Conservation (phyloP, 2,329 filamentous ascomycete genomes). For the Fusarium palustre region DNA sequence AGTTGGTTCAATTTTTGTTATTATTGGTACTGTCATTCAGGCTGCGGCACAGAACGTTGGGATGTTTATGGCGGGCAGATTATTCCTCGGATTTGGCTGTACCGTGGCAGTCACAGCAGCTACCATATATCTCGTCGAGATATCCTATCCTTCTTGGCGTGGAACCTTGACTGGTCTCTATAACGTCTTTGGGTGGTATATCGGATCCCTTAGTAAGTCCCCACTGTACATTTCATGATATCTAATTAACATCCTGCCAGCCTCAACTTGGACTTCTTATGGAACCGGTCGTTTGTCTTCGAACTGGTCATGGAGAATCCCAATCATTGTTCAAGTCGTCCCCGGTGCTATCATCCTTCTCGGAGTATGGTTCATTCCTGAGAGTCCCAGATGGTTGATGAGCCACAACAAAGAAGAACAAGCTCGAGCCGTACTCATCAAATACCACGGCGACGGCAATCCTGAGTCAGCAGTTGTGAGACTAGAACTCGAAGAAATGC, state of each 20-base stretch:
- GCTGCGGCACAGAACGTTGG: not conserved
- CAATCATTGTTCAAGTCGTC: not conserved
- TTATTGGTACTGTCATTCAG: not conserved
- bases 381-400: constrained; percentile 5
- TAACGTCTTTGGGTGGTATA: constrained; percentile 8
- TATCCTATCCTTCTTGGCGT: constrained; percentile 5
- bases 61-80: not conserved
- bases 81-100: not conserved
- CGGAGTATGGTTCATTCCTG: not conserved
- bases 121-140: constrained; percentile 6
- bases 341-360: not conserved
- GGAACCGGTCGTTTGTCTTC: not conserved
- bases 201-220: not conserved
- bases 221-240: accelerated
- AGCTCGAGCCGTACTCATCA: not conserved
- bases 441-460: not conserved
- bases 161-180: constrained; percentile 1
- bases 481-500: constrained; percentile 1
- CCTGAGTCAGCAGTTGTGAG: not conserved
- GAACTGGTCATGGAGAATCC: constrained; percentile 5
- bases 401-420: not conserved
- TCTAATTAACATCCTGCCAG: not conserved
- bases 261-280: constrained; percentile 6
- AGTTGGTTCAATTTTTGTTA: not conserved
- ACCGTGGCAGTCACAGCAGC: not conserved